These are phyloP conservation scores for Aspergillus sp. DNA, from an alignment of 2,329 filamentous ascomycete genomes.

Conservation along the genomic window DNA sequence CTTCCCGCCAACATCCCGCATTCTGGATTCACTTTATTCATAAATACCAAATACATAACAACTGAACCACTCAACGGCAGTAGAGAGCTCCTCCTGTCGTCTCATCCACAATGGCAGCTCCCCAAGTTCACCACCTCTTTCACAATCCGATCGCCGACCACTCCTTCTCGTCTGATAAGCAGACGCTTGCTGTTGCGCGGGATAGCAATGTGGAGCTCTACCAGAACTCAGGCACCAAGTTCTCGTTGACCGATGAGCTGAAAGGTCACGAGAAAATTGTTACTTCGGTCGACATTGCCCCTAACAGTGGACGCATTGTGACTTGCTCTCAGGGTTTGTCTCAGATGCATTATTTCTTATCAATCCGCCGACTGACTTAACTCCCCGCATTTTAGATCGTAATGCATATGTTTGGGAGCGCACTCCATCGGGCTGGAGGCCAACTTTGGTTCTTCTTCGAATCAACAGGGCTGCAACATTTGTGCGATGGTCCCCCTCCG, in stretches of 20 bases:
- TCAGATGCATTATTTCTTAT: not conserved
- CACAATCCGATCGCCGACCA: constrained; percentile 95
- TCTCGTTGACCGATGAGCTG: constrained; percentile 83
- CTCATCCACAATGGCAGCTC: constrained; percentile 63
- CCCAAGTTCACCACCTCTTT: constrained; percentile 95
- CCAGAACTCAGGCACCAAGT: constrained; percentile 64
- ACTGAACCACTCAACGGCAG: constrained; percentile 56
- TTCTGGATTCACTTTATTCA: not conserved
- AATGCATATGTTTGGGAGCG: constrained; percentile 98
- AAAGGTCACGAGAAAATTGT: constrained; percentile 97
- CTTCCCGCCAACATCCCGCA: not conserved
- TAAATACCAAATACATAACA: too few relatives aligned
- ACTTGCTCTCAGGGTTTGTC: constrained; percentile 86
- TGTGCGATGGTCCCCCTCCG: constrained; percentile 93
- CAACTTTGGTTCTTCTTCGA: constrained; percentile 90
- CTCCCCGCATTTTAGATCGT: constrained; percentile 58
- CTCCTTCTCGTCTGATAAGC: constrained; percentile 90
- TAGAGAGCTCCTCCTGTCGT: constrained; percentile 98
- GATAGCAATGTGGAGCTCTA: constrained; percentile 91
- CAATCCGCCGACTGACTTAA: not conserved
- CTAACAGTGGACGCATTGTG: constrained; percentile 85
- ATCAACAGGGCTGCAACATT: constrained; percentile 97
- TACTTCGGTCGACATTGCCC: constrained; percentile 92
- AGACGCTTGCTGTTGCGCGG: constrained; percentile 83
- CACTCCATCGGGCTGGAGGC: constrained; percentile 88